A percentile compares a stretch with the other conserved stretches of the same genome.
Conservation (phyloP, 371 early-diverging fungal genomes). For the Rhizopus arrhizus region DNA sequence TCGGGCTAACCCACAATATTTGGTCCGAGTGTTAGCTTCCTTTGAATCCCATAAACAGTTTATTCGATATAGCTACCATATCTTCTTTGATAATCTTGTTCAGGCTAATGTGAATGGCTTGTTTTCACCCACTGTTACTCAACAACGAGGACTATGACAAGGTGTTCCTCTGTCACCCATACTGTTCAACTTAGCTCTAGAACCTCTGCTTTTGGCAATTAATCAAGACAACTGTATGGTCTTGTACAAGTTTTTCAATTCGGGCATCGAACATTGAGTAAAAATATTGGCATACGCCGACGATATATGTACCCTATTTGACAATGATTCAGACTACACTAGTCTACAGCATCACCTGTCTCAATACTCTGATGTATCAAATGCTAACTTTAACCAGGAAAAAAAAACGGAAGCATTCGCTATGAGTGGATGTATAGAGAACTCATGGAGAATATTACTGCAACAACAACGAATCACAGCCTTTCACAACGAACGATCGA, state of each 20-base stretch:
- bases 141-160: slow-evolving; percentile 18
- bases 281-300: slow-evolving; percentile 6
- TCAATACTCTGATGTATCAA: background rate
- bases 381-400: slow-evolving; percentile 1
- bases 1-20: slow-evolving; percentile 22
- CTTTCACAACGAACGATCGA: background rate
- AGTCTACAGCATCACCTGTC: background rate
- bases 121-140: background rate
- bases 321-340: background rate
- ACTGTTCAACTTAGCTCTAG: slow-evolving; percentile 24
- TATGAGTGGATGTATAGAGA: background rate
- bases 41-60: slow-evolving; percentile 15
- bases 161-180: slow-evolving; percentile 17
- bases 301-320: slow-evolving; percentile 2
- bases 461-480: background rate
- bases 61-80: background rate
- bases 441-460: background rate
- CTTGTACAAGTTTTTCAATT: background rate
- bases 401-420: slow-evolving; percentile 6
- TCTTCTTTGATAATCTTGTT: slow-evolving; percentile 6
- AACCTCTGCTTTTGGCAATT: slow-evolving; percentile 8
- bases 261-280: background rate
- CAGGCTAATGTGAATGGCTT: slow-evolving; percentile 14
- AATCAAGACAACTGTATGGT: background rate
- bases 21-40: background rate